These are phyloP conservation scores for Sporopachydermia lactativora DNA, from an alignment of 805 yeast genomes.

Conservation along the genomic window DNA sequence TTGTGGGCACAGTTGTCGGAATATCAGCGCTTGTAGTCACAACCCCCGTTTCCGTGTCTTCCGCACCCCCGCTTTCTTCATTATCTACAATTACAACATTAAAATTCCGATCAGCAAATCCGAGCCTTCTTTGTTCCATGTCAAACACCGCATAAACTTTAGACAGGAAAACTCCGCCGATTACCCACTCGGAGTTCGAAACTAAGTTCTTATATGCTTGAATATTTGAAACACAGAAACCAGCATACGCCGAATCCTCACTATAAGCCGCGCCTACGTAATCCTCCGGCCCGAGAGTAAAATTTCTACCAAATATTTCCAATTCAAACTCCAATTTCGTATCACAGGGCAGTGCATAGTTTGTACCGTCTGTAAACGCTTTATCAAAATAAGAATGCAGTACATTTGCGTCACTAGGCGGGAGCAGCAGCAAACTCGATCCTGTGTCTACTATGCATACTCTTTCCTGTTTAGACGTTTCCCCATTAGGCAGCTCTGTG, in stretches of 20 bases:
- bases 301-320: constrained; percentile 28
- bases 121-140: constrained; percentile 32
- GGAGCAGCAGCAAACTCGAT: constrained; percentile 45
- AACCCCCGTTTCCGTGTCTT: too few relatives aligned
- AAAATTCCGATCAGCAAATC: constrained; percentile 34
- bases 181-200: constrained; percentile 35
- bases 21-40: too few relatives aligned
- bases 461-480: constrained; percentile 7
- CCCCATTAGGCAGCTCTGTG: constrained; percentile 4
- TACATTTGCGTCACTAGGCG: constrained; percentile 37
- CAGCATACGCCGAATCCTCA: constrained; percentile 21
- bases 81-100: constrained; percentile 7
- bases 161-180: constrained; percentile 49
- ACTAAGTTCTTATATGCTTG: constrained; percentile 35
- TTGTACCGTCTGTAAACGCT: constrained; percentile 44
- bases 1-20: too few relatives aligned
- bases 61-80: too few relatives aligned
- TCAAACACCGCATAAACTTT: constrained; percentile 45
- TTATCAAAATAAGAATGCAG: constrained; percentile 37
- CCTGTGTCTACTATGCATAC: constrained; percentile 48
- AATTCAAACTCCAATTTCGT: constrained; percentile 27
- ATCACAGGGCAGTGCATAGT: constrained; percentile 47
- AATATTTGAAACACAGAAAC: constrained; percentile 49
- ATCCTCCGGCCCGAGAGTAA: constrained; percentile 28
- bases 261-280: constrained; percentile 38